A percentile compares a stretch with the other conserved stretches of the same genome.
Conservation (phyloP, 2,329 filamentous ascomycete genomes). For the Davidsoniella virescens region DNA sequence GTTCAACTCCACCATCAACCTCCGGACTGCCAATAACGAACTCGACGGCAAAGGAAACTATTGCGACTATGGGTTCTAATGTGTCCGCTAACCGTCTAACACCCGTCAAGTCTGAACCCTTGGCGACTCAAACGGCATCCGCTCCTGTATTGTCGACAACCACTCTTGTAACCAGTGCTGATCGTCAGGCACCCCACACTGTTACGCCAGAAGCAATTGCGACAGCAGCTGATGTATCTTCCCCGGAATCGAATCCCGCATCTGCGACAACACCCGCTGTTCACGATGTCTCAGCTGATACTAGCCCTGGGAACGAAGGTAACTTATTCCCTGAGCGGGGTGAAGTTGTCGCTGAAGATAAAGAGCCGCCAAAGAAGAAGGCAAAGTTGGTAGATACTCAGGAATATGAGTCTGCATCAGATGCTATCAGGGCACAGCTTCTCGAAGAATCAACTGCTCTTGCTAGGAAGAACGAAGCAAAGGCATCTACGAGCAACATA, state of each 20-base stretch:
- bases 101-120: background rate
- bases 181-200: background rate
- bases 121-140: background rate
- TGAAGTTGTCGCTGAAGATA: conserved; percentile 14
- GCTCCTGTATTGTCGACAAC: background rate
- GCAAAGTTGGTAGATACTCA: background rate
- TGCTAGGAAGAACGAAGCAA: background rate
- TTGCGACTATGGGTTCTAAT: background rate
- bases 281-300: conserved; percentile 53
- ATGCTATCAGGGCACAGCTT: conserved; percentile 9
- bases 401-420: conserved; percentile 8
- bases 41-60: too few species aligned
- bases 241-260: conserved; percentile 50
- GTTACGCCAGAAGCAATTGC: background rate
- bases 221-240: conserved; percentile 24
- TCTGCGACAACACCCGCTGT: conserved; percentile 58
- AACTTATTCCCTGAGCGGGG: background rate
- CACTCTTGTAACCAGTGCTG: background rate
- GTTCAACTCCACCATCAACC: too few species aligned
- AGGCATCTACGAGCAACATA: background rate
- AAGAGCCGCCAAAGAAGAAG: conserved; percentile 6
- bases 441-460: conserved; percentile 6
- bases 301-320: conserved; percentile 52
- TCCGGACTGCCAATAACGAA: too few species aligned
- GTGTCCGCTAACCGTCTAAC: background rate